phyloP scores from a whole-genome alignment of 2,329 filamentous ascomycete genomes.

The Bipolaris victoriae region DNA sequence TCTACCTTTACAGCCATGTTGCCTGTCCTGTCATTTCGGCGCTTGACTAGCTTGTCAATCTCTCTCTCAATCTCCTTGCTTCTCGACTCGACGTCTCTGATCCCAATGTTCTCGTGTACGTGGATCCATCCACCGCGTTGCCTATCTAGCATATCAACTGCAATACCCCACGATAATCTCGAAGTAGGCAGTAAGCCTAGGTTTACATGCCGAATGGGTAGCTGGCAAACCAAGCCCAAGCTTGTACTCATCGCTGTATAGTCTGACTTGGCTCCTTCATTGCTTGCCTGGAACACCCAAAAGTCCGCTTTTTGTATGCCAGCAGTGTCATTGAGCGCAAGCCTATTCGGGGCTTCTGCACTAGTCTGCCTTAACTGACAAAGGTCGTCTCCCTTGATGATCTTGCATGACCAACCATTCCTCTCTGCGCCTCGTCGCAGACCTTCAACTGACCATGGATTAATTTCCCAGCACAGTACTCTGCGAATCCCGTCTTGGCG shows the following conservation, averaged over 20 bases:
- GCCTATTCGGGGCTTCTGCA: not conserved
- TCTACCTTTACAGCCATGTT: slow-evolving; percentile 46
- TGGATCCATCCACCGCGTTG: slow-evolving; percentile 62
- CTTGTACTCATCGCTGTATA: not conserved
- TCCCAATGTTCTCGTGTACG: slow-evolving; percentile 65
- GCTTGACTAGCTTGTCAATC: slow-evolving; percentile 50
- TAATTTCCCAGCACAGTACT: slow-evolving; percentile 89
- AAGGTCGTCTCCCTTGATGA: slow-evolving; percentile 8
- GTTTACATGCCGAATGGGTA: slow-evolving; percentile 63
- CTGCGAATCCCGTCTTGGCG: slow-evolving; percentile 65
- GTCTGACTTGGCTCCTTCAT: slow-evolving; percentile 40
- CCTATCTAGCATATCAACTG: slow-evolving; percentile 56
- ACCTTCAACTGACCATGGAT: slow-evolving; percentile 60
- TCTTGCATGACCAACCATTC: slow-evolving; percentile 49
- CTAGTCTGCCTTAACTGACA: not conserved
- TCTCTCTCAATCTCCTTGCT: slow-evolving; percentile 48
- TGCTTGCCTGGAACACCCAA: slow-evolving; percentile 51
- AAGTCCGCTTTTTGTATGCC: slow-evolving; percentile 28
- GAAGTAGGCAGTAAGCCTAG: slow-evolving; percentile 64
- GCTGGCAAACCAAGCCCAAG: slow-evolving; percentile 13
- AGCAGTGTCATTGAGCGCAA: not conserved
- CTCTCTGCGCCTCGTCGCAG: slow-evolving; percentile 48
- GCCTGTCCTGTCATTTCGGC: slow-evolving; percentile 33
- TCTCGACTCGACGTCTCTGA: slow-evolving; percentile 32
- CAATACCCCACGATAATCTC: slow-evolving; percentile 55